A percentile compares a stretch with the other conserved stretches of the same genome.
Conservation (phyloP, 495 filamentous ascomycete species). For the Penicillium psychrofluorescens region DNA sequence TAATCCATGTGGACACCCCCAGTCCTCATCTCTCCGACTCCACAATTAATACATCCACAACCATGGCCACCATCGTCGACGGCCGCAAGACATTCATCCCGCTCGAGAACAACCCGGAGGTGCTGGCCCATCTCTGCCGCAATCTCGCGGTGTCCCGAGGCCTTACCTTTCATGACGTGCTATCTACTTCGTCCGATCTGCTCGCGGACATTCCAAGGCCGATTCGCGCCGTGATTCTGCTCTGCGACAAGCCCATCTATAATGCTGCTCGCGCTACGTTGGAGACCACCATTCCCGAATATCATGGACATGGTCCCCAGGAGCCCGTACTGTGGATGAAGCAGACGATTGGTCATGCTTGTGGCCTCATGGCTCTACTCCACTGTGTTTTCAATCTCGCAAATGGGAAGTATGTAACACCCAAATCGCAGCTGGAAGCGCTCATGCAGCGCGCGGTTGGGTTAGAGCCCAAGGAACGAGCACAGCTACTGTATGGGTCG, state of each 20-base stretch:
- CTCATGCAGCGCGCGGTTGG: slow-evolving; percentile 20
- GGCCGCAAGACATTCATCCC: slow-evolving; percentile 32
- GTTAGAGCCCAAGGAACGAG: slow-evolving; percentile 41
- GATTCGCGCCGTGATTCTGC: slow-evolving; percentile 49
- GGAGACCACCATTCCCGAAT: slow-evolving; percentile 28
- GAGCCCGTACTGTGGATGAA: slow-evolving; percentile 58
- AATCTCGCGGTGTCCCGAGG: slow-evolving; percentile 45
- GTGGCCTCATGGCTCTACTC: slow-evolving; percentile 56
- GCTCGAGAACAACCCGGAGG: slow-evolving; percentile 59
- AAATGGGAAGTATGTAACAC: slow-evolving; percentile 28
- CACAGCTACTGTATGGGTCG: slow-evolving; percentile 62
- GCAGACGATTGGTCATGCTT: slow-evolving; percentile 61
- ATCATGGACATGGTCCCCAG: slow-evolving; percentile 38
- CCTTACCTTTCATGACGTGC: slow-evolving; percentile 54
- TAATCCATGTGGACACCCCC: neutral
- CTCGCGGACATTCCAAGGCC: slow-evolving; percentile 51
- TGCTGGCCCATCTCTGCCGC: slow-evolving; percentile 44
- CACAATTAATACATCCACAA: no score
- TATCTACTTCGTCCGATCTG: slow-evolving; percentile 46
- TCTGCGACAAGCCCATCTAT: slow-evolving; percentile 45
- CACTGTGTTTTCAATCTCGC: slow-evolving; percentile 50
- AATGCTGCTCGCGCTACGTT: slow-evolving; percentile 22
- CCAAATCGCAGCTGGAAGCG: slow-evolving; percentile 20
- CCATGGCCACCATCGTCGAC: slow-evolving; percentile 26
- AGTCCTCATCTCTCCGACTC: no score